These are phyloP conservation scores for Pseudozyma tsukubaensis DNA, from an alignment of 1,284 basidiomycete genomes.

Conservation along the genomic window DNA sequence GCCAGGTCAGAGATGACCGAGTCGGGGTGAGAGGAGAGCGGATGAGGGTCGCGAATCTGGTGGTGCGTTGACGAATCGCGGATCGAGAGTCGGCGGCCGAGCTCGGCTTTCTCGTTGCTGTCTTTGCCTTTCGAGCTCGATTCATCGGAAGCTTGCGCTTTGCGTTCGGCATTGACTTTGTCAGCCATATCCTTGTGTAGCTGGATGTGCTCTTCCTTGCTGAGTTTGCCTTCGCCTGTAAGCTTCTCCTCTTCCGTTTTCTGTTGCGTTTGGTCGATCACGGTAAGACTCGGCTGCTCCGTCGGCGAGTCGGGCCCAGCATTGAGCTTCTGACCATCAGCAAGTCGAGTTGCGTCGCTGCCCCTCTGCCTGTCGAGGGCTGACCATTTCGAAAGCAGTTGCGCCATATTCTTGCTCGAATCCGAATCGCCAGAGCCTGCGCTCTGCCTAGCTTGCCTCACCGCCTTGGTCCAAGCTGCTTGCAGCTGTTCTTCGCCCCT, in stretches of 20 bases:
- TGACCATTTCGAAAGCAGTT: conserved; percentile 21
- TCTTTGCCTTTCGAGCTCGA: conserved; percentile 5
- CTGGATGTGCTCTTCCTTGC: conserved; percentile 37
- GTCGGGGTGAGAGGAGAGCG: conserved; percentile 81
- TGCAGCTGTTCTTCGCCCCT: conserved; percentile 31
- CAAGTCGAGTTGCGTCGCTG: conserved; percentile 28
- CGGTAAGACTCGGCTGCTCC: conserved; percentile 2
- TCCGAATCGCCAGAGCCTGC: conserved; percentile 17
- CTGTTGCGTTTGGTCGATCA: conserved; percentile 7
- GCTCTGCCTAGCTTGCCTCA: conserved; percentile 14
- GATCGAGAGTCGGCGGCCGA: conserved; percentile 8
- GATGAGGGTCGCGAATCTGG: conserved; percentile 70
- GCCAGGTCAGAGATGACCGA: conserved; percentile 78
- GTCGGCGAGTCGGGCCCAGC: neutral
- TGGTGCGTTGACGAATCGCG: conserved; percentile 22
- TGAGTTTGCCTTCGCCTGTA: conserved; percentile 19
- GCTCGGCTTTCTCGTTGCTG: no score
- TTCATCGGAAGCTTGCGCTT: neutral
- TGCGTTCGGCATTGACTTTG: conserved; percentile 31
- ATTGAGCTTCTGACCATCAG: conserved; percentile 16
- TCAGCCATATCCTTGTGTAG: conserved; percentile 33
- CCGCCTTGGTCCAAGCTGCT: conserved; percentile 48
- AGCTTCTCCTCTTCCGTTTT: neutral
- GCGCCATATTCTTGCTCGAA: conserved; percentile 7
- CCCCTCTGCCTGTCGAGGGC: conserved; percentile 44